phyloP scores from a whole-genome alignment of 768 basidiomycete genomes.

The Boletus speciosus region DNA sequence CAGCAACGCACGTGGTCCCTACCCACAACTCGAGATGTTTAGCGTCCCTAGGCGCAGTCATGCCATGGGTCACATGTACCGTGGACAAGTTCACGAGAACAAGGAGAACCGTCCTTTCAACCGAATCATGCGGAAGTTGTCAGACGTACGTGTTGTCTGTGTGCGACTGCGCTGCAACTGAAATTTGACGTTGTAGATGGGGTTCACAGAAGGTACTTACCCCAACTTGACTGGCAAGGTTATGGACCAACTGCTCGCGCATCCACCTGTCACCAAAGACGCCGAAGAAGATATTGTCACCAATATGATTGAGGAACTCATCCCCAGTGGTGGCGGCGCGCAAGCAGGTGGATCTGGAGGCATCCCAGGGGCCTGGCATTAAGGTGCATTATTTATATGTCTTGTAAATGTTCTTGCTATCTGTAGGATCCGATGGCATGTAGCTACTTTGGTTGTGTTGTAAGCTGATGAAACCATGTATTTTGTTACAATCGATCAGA shows the following conservation, averaged over 20 bases:
- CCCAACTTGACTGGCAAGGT: constrained; percentile 52
- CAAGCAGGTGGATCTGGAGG: constrained; percentile 35
- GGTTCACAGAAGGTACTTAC: constrained; percentile 59
- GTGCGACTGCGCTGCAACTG: constrained; percentile 6
- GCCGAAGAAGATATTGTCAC: constrained; percentile 66
- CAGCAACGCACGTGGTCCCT: constrained; percentile 58
- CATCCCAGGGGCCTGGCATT: constrained; percentile 49
- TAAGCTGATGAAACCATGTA: not conserved
- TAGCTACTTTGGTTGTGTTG: not conserved
- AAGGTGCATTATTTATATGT: constrained; percentile 2
- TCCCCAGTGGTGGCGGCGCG: constrained; percentile 41
- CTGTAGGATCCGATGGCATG: constrained; percentile 13
- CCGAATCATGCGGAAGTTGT: constrained; percentile 55
- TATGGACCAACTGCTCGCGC: constrained; percentile 44
- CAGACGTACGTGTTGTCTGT: constrained; percentile 49
- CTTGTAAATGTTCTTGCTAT: not conserved
- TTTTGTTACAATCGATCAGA: not conserved
- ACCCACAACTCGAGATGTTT: constrained; percentile 62
- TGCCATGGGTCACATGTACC: constrained; percentile 22
- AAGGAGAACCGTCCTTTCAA: constrained; percentile 39
- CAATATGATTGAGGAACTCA: constrained; percentile 54
- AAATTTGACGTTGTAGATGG: constrained; percentile 51
- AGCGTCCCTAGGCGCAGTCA: constrained; percentile 49
- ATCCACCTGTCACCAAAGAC: constrained; percentile 45
- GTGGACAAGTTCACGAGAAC: constrained; percentile 18